Evolutionary conservation across 2,329 filamentous ascomycete genomes (phyloP), one percentile per base, ranked within the genome.

Genomic region (Lecanosticta acicola): DNA sequence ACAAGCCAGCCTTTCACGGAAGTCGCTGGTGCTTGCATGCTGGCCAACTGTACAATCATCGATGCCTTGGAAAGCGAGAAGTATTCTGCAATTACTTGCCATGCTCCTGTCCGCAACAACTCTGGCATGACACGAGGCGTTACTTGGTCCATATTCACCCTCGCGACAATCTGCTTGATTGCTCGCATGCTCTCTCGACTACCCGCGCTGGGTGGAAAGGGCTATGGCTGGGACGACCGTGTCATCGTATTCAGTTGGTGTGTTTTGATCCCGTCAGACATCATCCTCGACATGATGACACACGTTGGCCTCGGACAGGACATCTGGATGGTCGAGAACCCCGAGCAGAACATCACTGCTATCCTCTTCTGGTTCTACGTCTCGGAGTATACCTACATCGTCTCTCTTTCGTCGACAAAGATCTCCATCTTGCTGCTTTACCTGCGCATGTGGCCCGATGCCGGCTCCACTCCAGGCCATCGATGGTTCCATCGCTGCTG

Each of bases 391-490:
- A 45, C 44, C 4, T 55, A 55, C 34, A 35, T 50, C 2, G 37
- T 52, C 24, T 39, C 48, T 19, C 37, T 53, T 9, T 40, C 47
- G 8, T 33, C 39, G 13, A 49, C 40, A 20, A 55, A 55, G 37
- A 42, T 52, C 11, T 50, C 52, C 2, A 49, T 54, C 13, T 32
- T 54, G 11, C 43, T 51, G 3, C 49, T 54, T 1, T 55, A 55
- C 17, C 45, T 55, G n/a, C 52, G 52, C 21, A 55, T 55, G 50
- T 55, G 52, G 52, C 51, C 51, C 8, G 39, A 48, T 2, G 20
- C 41, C 3, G 39, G 37, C 10, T 46, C 44, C 9, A 18, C 37
- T 3, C 24, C 24, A 7, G 24, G 24, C 24, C 24, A 5, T 29
- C 24, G 24, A 29, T 50, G 46, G 49, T 54, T 54, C 37, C 51